Evolutionary conservation across 352 stramenopile genomes (phyloP), one percentile per base, ranked within the genome.

Genomic region (Pythium utonaiense): DNA sequence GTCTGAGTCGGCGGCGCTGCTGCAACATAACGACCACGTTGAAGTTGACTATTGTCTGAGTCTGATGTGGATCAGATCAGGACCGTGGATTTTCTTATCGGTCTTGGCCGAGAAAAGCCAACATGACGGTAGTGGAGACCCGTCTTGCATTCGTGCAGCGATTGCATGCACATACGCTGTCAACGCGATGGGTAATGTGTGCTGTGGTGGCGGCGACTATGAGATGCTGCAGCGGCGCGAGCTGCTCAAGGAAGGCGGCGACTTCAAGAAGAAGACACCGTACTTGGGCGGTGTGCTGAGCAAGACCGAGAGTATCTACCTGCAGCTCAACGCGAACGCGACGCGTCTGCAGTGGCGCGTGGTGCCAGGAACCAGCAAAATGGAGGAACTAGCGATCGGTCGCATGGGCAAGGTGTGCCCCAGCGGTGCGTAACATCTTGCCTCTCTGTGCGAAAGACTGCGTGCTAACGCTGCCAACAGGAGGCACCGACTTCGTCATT

Each of bases 181-280:
- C 4, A 25, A 13, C 27, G n/a, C n/a, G 5, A 91, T 91, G 80
- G 80, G 80, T n/a, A 91, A 91, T 60, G 51, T 71, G 44, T 91
- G 78, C 64, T 89, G 80, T 57, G 76, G 78, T 4, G 54, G 27
- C 27, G 76, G 74, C 21, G 65, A 80, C 66, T 77, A 77, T 34
- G 80, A 91, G 71, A 79, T 80, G 69, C 56, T 80, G 42, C 73
- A 80, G 56, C 77, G 78, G 19, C 80, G 77, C 38, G 75, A 82
- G 53, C 49, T 86, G 48, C 77, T 91, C 0, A 83, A 82, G 58
- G 78, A 89, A 66, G 80, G 80, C 58, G 70, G 61, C 53, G 75
- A 85, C 38, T 89, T 89, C 59, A 88, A 83, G 72, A 83, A 83
- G 56, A 88, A 86, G 66, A 85, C 61, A 33, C 66, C 76, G 45